A percentile compares a stretch with the other conserved stretches of the same genome.
These are phyloP conservation scores for Nitzschia putrida DNA, from an alignment of 108 stramenopile species.

Conservation along the genomic window DNA sequence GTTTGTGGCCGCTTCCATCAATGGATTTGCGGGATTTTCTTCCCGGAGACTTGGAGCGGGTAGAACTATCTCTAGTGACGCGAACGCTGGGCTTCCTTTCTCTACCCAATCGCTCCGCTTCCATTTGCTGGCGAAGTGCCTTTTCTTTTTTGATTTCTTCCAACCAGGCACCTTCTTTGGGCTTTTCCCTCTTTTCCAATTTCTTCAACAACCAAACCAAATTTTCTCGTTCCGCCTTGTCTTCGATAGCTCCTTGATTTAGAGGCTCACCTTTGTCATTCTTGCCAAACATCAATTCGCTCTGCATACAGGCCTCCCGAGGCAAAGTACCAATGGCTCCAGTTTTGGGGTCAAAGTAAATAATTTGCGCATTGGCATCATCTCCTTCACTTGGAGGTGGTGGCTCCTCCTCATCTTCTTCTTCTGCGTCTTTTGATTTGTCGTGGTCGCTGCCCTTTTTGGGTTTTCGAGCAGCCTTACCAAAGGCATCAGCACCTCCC, in stretches of 20 bases:
- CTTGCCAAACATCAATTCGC: slow-evolving; percentile 18
- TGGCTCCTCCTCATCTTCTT: slow-evolving; percentile 11
- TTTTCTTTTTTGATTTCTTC: slow-evolving; percentile 36
- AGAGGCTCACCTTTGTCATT: slow-evolving; percentile 18
- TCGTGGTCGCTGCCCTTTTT: not conserved
- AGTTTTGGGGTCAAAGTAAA: slow-evolving; percentile 42
- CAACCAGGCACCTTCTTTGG: slow-evolving; percentile 29
- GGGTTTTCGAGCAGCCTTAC: not conserved
- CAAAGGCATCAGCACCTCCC: not conserved
- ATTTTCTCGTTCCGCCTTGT: slow-evolving; percentile 24
- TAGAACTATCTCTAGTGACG: not conserved
- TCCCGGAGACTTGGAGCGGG: not conserved
- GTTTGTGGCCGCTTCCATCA: no score
- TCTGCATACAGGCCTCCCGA: not conserved
- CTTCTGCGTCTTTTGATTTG: not conserved
- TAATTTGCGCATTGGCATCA: slow-evolving; percentile 16
- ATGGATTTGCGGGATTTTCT: not conserved
- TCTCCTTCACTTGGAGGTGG: slow-evolving; percentile 6
- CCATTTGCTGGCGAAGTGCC: slow-evolving; percentile 9
- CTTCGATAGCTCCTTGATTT: slow-evolving; percentile 23
- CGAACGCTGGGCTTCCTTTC: not conserved
- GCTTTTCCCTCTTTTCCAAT: slow-evolving; percentile 20
- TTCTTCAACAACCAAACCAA: slow-evolving; percentile 31
- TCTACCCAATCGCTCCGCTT: not conserved
- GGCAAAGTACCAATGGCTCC: slow-evolving; percentile 20